A percentile compares a stretch with the other conserved stretches of the same genome.
phyloP scores from a whole-genome alignment of 1,284 basidiomycete genomes.

The Cryptococcus sp. region DNA sequence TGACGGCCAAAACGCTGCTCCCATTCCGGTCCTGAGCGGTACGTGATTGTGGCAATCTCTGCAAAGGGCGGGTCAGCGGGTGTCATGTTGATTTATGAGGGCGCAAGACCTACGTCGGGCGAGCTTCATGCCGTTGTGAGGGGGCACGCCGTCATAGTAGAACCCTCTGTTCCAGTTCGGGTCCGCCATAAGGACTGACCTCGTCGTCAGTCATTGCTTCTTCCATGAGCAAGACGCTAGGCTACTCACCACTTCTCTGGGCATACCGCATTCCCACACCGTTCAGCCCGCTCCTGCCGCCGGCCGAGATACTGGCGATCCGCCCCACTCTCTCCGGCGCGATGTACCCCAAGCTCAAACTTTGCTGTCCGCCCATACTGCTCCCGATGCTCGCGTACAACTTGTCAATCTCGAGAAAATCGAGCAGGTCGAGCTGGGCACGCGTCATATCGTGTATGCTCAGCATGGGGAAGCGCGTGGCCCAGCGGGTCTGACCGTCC shows the following conservation, averaged over 20 bases:
- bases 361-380: slow-evolving; percentile 98
- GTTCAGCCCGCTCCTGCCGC: slow-evolving; percentile 82
- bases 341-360: slow-evolving; percentile 91
- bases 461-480: slow-evolving; percentile 84
- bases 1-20: slow-evolving; percentile 87
- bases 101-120: slow-evolving; percentile 72
- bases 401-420: slow-evolving; percentile 76
- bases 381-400: slow-evolving; percentile 90
- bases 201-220: neutral
- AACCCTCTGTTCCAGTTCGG: slow-evolving; percentile 99
- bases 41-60: slow-evolving; percentile 99
- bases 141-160: slow-evolving; percentile 92
- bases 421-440: slow-evolving; percentile 83
- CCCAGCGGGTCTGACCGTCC: slow-evolving; percentile 67
- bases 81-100: slow-evolving; percentile 4
- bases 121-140: slow-evolving; percentile 97
- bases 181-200: slow-evolving; percentile 91
- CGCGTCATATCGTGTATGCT: slow-evolving; percentile 94
- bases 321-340: slow-evolving; percentile 82
- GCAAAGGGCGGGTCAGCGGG: slow-evolving; percentile 7
- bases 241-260: slow-evolving; percentile 76
- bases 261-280: slow-evolving; percentile 95
- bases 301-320: slow-evolving; percentile 89
- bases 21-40: slow-evolving; percentile 98
- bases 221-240: neutral